A percentile compares a stretch with the other conserved stretches of the same genome.
These are phyloP conservation scores for Sclerotinia subarctica DNA, from an alignment of 2,329 filamentous ascomycete genomes.

Conservation along the genomic window DNA sequence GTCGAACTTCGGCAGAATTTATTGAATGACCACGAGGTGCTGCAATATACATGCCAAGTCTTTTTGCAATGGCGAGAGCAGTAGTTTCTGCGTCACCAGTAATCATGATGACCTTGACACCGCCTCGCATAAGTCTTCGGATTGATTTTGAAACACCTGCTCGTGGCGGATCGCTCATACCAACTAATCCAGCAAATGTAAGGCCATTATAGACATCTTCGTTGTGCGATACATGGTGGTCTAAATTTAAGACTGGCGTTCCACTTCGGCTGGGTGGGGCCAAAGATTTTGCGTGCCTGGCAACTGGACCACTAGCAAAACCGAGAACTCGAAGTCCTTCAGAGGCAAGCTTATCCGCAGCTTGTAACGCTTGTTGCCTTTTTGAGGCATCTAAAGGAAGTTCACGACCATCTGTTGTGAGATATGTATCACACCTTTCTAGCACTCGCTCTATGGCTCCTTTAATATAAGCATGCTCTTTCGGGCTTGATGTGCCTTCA, in stretches of 20 bases:
- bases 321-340: slow-evolving; percentile 88
- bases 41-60: slow-evolving; percentile 87
- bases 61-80: slow-evolving; percentile 86
- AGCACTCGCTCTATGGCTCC: slow-evolving; percentile 87
- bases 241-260: slow-evolving; percentile 45
- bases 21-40: slow-evolving; percentile 49
- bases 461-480: slow-evolving; percentile 90
- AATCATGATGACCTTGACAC: slow-evolving; percentile 98
- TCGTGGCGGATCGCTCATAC: slow-evolving; percentile 95
- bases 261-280: slow-evolving; percentile 45
- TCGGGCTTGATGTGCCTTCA: slow-evolving; percentile 40
- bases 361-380: slow-evolving; percentile 70
- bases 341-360: slow-evolving; percentile 81
- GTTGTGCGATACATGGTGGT: slow-evolving; percentile 42
- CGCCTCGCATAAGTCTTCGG: slow-evolving; percentile 83
- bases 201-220: slow-evolving; percentile 80
- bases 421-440: slow-evolving; percentile 82
- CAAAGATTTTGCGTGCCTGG: slow-evolving; percentile 46
- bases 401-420: slow-evolving; percentile 82
- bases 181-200: slow-evolving; percentile 86
- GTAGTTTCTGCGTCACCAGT: slow-evolving; percentile 96
- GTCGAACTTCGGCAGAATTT: slow-evolving; percentile 58
- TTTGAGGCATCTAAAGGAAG: slow-evolving; percentile 76
- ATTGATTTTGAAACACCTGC: slow-evolving; percentile 89
- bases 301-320: slow-evolving; percentile 80